These are phyloP conservation scores for Gossypium schwendimanii DNA, from an alignment of 441 rosid species.

Conservation along the genomic window DNA sequence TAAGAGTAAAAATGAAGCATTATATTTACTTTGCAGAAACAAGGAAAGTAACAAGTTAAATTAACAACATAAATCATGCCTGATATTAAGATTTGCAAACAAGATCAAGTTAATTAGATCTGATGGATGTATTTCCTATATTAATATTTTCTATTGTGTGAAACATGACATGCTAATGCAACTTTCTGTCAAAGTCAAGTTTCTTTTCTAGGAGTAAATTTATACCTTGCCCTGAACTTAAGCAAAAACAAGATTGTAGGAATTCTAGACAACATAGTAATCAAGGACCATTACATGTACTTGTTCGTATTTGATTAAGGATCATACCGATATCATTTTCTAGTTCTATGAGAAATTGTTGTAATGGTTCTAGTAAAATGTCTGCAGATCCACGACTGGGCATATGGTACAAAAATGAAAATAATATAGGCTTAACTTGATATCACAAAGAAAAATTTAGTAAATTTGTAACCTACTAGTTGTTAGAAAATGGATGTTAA, in stretches of 20 bases:
- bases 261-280: neutral
- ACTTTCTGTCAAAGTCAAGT: neutral
- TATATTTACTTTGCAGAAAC: neutral
- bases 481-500: neutral
- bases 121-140: neutral
- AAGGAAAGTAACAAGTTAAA: neutral
- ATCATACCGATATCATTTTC: neutral
- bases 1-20: neutral
- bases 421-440: neutral
- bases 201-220: slow-evolving; percentile 1
- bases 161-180: neutral
- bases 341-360: neutral
- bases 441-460: neutral
- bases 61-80: neutral
- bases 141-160: neutral
- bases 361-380: neutral
- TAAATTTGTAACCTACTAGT: neutral
- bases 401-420: neutral
- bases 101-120: neutral
- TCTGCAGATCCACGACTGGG: neutral
- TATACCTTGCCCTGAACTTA: neutral
- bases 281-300: neutral
- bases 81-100: neutral
- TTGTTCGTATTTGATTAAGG: neutral
- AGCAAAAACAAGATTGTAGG: slow-evolving; percentile 3